These are phyloP conservation scores for Flaveria robusta DNA, from an alignment of 129 eudicot genomes.

Conservation along the genomic window DNA sequence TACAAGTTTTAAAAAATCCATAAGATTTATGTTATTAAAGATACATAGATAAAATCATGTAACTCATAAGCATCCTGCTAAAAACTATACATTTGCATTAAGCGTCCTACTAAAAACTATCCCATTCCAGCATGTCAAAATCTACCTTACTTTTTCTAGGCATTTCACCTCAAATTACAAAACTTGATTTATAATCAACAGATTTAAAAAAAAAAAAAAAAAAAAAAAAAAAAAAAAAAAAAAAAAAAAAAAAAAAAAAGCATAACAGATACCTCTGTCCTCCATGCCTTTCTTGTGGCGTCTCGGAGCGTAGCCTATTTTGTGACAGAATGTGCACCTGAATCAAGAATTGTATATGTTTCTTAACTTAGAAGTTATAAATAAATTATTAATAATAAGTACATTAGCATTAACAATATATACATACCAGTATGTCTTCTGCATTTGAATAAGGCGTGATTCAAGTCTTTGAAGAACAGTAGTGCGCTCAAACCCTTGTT, in stretches of 20 bases:
- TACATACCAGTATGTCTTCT: constrained; percentile 74
- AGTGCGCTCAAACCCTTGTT: constrained; percentile 98
- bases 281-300: constrained; percentile 38
- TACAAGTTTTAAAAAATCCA: not conserved
- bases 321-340: constrained; percentile 77
- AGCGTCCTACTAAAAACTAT: not conserved
- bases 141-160: not conserved
- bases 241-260: too few species aligned
- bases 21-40: not conserved
- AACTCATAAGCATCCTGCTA: too few species aligned
- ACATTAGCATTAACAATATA: constrained; percentile 15
- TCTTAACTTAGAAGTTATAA: not conserved
- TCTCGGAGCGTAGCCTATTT: constrained; percentile 87
- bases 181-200: not conserved
- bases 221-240: too few species aligned
- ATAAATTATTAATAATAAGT: not conserved
- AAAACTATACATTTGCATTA: too few species aligned
- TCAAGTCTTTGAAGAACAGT: constrained; percentile 89
- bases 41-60: not conserved
- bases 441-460: constrained; percentile 63
- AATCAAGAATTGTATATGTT: constrained; percentile 22
- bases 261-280: constrained; percentile 46
- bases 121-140: not conserved
- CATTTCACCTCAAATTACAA: not conserved
- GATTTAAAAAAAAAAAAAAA: too few species aligned